These are phyloP conservation scores for Russula lepida DNA, from an alignment of 768 basidiomycete species.

Conservation along the genomic window DNA sequence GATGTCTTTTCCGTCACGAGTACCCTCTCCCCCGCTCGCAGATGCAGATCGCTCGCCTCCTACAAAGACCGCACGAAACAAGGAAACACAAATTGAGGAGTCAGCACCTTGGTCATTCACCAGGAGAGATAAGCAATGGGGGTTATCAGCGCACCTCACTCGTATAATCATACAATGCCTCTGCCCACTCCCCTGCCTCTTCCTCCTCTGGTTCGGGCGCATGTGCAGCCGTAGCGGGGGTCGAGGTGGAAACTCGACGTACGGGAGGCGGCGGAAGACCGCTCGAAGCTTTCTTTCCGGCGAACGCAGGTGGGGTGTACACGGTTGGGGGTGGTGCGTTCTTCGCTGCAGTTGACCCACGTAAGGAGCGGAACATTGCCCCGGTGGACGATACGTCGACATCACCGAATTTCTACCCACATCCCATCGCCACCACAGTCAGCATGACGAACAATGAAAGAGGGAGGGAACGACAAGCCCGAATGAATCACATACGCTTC, in stretches of 20 bases:
- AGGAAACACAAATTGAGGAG: not conserved
- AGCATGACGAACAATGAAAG: no score
- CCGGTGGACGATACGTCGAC: slow-evolving; percentile 46
- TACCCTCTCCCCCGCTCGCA: slow-evolving; percentile 51
- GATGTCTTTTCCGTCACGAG: slow-evolving; percentile 57
- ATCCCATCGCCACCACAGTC: not conserved
- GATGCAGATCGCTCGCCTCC: slow-evolving; percentile 61
- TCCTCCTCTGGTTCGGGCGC: slow-evolving; percentile 10
- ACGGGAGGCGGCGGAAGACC: slow-evolving; percentile 47
- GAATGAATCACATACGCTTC: no score
- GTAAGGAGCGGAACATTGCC: slow-evolving; percentile 39
- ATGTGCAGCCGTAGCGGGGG: not conserved
- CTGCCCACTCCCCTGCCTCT: slow-evolving; percentile 61
- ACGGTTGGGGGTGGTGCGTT: slow-evolving; percentile 31
- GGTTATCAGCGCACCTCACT: slow-evolving; percentile 39
- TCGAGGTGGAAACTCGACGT: slow-evolving; percentile 22
- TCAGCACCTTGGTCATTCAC: not conserved
- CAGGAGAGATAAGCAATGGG: not conserved
- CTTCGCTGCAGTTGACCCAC: slow-evolving; percentile 36
- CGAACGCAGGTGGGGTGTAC: slow-evolving; percentile 34
- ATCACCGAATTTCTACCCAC: slow-evolving; percentile 48
- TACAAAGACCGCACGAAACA: slow-evolving; percentile 24
- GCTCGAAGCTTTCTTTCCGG: slow-evolving; percentile 31
- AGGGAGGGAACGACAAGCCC: not conserved
- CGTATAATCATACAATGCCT: slow-evolving; percentile 67